Evolutionary conservation across 2,329 filamentous ascomycete genomes (phyloP).

Genomic region (Alternaria rosae): DNA sequence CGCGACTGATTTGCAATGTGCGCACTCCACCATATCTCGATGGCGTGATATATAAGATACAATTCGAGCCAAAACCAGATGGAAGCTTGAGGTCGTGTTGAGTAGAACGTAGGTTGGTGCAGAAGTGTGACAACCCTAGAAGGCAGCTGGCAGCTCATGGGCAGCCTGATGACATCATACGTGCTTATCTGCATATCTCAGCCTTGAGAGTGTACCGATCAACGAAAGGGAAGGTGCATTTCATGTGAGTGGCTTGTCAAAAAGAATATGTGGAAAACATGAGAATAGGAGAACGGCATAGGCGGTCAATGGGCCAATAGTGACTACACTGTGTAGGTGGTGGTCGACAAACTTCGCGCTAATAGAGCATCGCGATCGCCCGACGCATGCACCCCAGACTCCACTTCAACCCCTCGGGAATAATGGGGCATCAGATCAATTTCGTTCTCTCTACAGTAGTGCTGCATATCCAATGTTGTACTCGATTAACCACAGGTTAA

Average conservation of each 20-base stretch:
- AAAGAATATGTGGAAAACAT: rapidly evolving
- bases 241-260: not conserved
- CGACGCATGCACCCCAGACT: constrained; percentile 20
- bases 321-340: not conserved
- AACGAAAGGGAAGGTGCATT: not conserved
- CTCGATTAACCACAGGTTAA: rapidly evolving
- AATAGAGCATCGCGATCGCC: constrained; percentile 3
- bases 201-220: not conserved
- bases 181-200: not conserved
- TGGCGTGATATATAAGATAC: not conserved
- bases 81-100: not conserved
- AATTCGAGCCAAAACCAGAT: not conserved
- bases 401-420: constrained; percentile 8
- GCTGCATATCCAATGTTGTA: not conserved
- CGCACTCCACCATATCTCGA: not conserved
- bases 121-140: not conserved
- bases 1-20: not conserved
- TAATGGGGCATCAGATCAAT: not conserved
- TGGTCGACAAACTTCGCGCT: not conserved
- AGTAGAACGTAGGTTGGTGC: not conserved
- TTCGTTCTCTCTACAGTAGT: rapidly evolving
- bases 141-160: not conserved
- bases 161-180: not conserved
- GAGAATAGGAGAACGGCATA: not conserved
- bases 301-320: not conserved